Conservation (phyloP, 352 stramenopile species). For the Phytophthora chlamydospora region DNA sequence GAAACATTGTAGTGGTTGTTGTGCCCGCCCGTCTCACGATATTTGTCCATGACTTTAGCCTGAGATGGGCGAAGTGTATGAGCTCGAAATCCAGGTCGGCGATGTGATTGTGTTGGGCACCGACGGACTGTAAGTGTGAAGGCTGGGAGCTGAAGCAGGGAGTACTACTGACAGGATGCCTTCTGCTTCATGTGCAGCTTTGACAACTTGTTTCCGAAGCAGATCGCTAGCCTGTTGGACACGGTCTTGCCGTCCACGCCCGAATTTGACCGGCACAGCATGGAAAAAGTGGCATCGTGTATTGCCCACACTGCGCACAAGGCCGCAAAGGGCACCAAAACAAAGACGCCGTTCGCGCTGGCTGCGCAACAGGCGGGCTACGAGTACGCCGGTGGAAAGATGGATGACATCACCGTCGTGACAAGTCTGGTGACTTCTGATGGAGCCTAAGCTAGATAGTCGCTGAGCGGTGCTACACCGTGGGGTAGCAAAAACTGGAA, state of each 20-base stretch:
- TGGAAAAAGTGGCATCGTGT: constrained; percentile 81
- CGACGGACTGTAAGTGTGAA: constrained; percentile 88
- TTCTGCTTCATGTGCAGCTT: constrained; percentile 63
- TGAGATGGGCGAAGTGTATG: constrained; percentile 88
- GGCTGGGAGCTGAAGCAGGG: background rate
- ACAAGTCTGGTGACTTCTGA: constrained; percentile 64
- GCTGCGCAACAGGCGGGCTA: constrained; percentile 77
- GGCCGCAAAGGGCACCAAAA: constrained; percentile 72
- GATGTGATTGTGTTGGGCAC: constrained; percentile 94
- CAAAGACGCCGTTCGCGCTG: constrained; percentile 76
- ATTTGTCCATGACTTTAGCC: constrained; percentile 53
- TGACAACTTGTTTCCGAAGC: constrained; percentile 94
- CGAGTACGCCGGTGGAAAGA: constrained; percentile 87
- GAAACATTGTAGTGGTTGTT: constrained; percentile 1
- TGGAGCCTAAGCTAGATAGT: too few species aligned
- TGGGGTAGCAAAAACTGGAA: background rate
- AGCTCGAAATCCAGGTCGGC: constrained; percentile 83
- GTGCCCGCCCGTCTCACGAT: constrained; percentile 7
- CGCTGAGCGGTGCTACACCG: constrained; percentile 5
- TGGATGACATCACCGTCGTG: constrained; percentile 93
- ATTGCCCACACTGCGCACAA: constrained; percentile 86
- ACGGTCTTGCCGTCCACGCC: constrained; percentile 60
- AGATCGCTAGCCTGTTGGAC: constrained; percentile 81
- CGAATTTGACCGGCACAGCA: constrained; percentile 57
- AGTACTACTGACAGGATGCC: background rate